Base-by-base conservation (phyloP, 2,329 filamentous ascomycete species). In the Apiospora arundinis region DNA sequence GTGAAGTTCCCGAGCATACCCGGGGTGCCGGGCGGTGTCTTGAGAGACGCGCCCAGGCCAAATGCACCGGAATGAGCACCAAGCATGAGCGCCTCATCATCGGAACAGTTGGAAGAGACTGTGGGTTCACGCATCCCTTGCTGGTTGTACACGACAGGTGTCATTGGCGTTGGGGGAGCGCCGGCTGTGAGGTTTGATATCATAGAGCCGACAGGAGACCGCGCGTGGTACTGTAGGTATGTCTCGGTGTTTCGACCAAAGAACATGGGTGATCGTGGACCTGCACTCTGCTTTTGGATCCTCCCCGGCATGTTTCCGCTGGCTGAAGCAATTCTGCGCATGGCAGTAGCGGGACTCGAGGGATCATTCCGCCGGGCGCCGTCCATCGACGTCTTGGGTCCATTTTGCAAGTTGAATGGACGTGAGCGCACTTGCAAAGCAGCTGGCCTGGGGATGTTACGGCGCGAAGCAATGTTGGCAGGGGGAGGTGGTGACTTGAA, bases 241-340 rank as follows among this genome's bases (percentile, higher is more conserved):
- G 79, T 82, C 71, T 87, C 86, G 46, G 83, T 80, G 73, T 82
- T 86, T 37, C 83, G 83, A 56, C 85, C 85, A 67, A 84, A 82
- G 73, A 79, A 80, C 72, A 84, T 79, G 16, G 85, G 84, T 0
- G 85, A 86, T 21, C 84, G 82, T 0, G 84, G 83, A 4, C 81
- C 82, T 0, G 77, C 74, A 70, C 75, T 77, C 2, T 80, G 75
- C 74, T 86, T 86, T 67, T 85, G 82, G 18, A 86, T 82, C 25
- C 85, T 80, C 16, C 80, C 81, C 46, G 80, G 73, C 65, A 83
- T 77, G 67, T 75, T 79, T 7, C 87, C 85, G 4, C 83, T 85
- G 11, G 86, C 83, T 2, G 88, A 90, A 18, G 85, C 84, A 60
- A 89, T 88, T 56, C 88, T 85, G 32, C 87, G 84, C 80, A 90